A percentile compares a stretch with the other conserved stretches of the same genome.
These are phyloP conservation scores for Didymosphaeria variabile DNA, from an alignment of 2,329 filamentous ascomycete genomes.

Conservation along the genomic window DNA sequence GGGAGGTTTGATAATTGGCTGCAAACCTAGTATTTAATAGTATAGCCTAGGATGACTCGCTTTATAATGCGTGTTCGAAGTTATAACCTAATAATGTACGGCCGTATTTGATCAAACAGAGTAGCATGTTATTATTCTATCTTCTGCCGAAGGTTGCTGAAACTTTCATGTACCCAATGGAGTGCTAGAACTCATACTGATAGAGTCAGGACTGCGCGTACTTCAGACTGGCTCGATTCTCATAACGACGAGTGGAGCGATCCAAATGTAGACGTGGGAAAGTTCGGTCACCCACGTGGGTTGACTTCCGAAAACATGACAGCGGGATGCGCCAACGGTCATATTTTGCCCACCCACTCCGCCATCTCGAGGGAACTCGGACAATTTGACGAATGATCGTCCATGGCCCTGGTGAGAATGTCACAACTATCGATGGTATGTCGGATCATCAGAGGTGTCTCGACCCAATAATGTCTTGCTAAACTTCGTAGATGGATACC, in stretches of 20 bases:
- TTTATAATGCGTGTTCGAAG: too few species aligned
- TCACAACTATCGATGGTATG: background rate
- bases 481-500: background rate
- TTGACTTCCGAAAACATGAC: conserved; percentile 1
- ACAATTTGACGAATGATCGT: background rate
- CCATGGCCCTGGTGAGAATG: background rate
- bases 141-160: too few species aligned
- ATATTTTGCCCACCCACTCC: background rate
- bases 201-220: too few species aligned
- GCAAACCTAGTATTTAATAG: too few species aligned
- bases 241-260: background rate
- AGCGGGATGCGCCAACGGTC: background rate
- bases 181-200: too few species aligned
- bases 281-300: background rate
- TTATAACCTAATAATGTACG: too few species aligned
- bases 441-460: background rate
- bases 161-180: too few species aligned
- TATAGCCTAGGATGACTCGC: too few species aligned
- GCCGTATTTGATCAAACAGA: too few species aligned
- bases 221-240: background rate
- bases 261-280: background rate
- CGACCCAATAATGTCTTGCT: background rate
- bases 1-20: too few species aligned
- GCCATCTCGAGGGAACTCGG: background rate
- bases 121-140: too few species aligned